phyloP scores from a whole-genome alignment of 1,139 yeast genomes.

The Protomyces gravidus region DNA sequence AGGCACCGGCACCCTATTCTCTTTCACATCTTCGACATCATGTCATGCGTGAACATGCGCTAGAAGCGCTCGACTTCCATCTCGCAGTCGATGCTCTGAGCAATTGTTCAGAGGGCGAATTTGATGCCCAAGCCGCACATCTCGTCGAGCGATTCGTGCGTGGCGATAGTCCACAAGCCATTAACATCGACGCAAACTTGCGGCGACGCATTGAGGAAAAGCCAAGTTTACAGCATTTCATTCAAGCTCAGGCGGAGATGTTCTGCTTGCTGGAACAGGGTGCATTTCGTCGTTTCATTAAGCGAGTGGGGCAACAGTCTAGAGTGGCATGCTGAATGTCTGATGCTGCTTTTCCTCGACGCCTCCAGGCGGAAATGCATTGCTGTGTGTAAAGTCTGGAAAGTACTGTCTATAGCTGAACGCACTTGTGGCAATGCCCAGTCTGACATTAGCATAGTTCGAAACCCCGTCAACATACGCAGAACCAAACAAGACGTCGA shows the following conservation, averaged over 20 bases:
- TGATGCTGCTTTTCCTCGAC: neutral
- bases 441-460: neutral
- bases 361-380: neutral
- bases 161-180: neutral
- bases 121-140: neutral
- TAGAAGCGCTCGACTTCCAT: neutral
- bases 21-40: neutral
- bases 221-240: neutral
- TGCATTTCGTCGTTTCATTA: neutral
- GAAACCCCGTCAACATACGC: neutral
- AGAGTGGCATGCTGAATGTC: neutral
- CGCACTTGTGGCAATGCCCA: neutral
- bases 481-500: constrained; percentile 25
- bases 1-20: neutral
- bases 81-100: neutral
- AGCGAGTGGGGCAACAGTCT: neutral
- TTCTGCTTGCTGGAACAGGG: neutral
- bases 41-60: neutral
- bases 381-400: neutral
- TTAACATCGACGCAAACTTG: neutral
- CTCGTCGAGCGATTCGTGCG: neutral
- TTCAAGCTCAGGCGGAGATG: neutral
- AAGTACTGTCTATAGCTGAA: neutral
- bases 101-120: neutral
- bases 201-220: neutral